Evolutionary conservation across 768 basidiomycete species (phyloP).

Genomic region (Auricularia heimuer): DNA sequence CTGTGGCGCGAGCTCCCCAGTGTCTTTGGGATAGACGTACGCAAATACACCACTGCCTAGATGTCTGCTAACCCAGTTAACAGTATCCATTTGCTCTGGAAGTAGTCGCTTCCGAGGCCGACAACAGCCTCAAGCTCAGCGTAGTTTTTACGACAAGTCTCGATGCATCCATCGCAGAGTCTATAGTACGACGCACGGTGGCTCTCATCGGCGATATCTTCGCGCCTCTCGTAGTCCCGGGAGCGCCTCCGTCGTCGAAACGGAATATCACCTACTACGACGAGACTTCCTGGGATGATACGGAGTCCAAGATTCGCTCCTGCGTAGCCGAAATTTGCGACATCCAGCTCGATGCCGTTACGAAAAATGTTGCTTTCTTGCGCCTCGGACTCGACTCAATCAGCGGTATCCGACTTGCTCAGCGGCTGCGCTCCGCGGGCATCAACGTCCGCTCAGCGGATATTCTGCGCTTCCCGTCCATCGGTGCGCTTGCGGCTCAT

Average conservation of each 20-base stretch:
- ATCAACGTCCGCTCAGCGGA: neutral
- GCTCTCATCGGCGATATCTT: neutral
- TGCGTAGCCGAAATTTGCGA: neutral
- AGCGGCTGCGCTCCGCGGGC: neutral
- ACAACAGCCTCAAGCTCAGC: neutral
- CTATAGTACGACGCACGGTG: neutral
- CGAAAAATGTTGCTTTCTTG: neutral
- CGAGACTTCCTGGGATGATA: neutral
- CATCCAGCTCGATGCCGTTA: neutral
- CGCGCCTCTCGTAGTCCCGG: neutral
- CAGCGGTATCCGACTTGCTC: neutral
- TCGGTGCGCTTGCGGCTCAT: neutral
- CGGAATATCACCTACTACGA: neutral
- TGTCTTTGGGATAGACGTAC: neutral
- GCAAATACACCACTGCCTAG: neutral
- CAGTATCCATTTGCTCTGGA: neutral
- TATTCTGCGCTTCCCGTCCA: neutral
- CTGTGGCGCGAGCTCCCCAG: neutral
- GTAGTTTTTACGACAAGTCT: neutral
- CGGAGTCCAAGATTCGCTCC: neutral
- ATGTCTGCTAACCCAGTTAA: neutral
- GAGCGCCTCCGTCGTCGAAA: neutral
- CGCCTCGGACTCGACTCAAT: constrained; percentile 1
- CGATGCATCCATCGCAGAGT: neutral
- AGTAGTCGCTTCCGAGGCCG: neutral